Evolutionary conservation across 164 flowering plant species (phyloP).

Genomic region (Liriodendron chinense): DNA sequence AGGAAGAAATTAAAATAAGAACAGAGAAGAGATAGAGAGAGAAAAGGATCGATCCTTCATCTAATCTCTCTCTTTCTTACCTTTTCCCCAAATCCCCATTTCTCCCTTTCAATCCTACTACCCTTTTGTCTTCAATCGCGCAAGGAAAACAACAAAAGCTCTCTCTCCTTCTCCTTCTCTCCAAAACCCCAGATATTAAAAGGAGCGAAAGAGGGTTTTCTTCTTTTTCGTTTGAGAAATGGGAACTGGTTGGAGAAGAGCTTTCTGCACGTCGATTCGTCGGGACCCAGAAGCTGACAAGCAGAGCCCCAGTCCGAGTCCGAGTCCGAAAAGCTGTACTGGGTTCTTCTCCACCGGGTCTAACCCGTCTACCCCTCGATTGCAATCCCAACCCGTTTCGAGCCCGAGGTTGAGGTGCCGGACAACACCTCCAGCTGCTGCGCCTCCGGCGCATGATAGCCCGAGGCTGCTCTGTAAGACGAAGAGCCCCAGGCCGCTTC

Average conservation of each 20-base stretch:
- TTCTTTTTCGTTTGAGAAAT: constrained; percentile 22
- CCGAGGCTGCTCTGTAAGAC: constrained; percentile 64
- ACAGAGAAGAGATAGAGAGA: constrained; percentile 5
- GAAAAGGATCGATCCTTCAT: constrained; percentile 10
- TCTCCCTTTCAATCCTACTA: constrained; percentile 12
- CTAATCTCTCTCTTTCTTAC: constrained; percentile 13
- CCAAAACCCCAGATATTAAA: background rate
- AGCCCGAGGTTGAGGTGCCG: constrained; percentile 32
- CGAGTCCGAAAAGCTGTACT: constrained; percentile 40
- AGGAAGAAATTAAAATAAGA: background rate
- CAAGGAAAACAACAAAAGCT: background rate
- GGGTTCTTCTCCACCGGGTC: constrained; percentile 44
- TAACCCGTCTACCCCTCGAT: constrained; percentile 68
- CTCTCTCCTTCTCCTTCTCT: background rate
- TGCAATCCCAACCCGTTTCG: constrained; percentile 29
- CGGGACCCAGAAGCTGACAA: constrained; percentile 38
- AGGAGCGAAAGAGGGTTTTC: background rate
- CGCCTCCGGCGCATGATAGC: constrained; percentile 29
- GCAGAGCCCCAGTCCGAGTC: constrained; percentile 25
- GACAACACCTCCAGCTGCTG: constrained; percentile 13
- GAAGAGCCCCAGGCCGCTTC: constrained; percentile 32
- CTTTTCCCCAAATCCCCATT: background rate
- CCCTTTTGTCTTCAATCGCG: constrained; percentile 40
- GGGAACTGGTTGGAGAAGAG: constrained; percentile 95
- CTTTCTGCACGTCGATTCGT: constrained; percentile 73